A percentile compares a stretch with the other conserved stretches of the same genome.
phyloP scores from a whole-genome alignment of 2,329 filamentous ascomycete species.

The Fusarium tupiense region DNA sequence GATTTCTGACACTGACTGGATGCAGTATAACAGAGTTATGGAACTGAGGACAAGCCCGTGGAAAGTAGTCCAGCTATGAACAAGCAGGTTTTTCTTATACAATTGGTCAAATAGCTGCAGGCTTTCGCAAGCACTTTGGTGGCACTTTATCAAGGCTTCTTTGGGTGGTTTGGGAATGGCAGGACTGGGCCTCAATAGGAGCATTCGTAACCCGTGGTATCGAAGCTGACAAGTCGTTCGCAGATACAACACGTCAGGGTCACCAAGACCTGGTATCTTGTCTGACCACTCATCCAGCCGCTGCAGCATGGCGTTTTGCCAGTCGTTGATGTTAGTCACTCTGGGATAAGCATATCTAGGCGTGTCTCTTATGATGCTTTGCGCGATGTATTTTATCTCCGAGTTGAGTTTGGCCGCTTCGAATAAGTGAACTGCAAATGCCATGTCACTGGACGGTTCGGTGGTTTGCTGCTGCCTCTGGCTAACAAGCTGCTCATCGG shows the following conservation, averaged over 20 bases:
- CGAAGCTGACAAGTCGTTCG: constrained; percentile 53
- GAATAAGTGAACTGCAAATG: constrained; percentile 60
- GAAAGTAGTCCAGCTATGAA: constrained; percentile 60
- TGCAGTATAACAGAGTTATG: constrained; percentile 61
- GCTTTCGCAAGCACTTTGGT: constrained; percentile 53
- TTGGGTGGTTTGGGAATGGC: constrained; percentile 59
- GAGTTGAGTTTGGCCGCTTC: constrained; percentile 60
- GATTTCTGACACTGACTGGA: constrained; percentile 57
- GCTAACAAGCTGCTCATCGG: constrained; percentile 29
- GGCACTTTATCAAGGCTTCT: constrained; percentile 53
- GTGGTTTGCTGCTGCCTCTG: neutral
- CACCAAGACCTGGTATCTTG: constrained; percentile 46
- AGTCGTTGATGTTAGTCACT: constrained; percentile 55
- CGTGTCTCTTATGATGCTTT: constrained; percentile 59
- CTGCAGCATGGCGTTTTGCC: constrained; percentile 56
- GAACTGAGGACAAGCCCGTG: constrained; percentile 60
- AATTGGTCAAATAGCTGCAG: constrained; percentile 55
- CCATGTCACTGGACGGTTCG: constrained; percentile 39
- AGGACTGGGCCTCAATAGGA: constrained; percentile 62
- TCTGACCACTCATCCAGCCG: constrained; percentile 54
- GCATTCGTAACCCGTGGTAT: constrained; percentile 59
- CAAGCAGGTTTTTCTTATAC: constrained; percentile 55
- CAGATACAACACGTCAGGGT: constrained; percentile 38
- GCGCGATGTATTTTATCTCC: constrained; percentile 66
- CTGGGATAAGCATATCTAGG: constrained; percentile 60